These are phyloP conservation scores for Heritiera littoralis DNA, from an alignment of 345 rosid species.

Conservation along the genomic window DNA sequence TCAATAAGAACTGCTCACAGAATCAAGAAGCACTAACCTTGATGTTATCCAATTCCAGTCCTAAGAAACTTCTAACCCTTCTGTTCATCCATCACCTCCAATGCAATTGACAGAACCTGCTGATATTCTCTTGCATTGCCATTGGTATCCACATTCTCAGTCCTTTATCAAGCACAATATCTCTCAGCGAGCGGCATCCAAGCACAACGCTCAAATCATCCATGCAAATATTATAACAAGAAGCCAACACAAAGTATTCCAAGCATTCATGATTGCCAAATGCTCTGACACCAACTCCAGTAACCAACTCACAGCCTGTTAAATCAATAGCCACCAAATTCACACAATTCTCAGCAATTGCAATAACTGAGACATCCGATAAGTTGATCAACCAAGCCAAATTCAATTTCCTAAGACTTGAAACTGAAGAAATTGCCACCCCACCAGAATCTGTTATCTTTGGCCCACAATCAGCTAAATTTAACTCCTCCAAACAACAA, in stretches of 20 bases:
- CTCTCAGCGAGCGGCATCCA: constrained; percentile 33
- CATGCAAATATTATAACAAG: constrained; percentile 27
- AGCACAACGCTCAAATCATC: constrained; percentile 31
- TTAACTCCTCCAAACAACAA: constrained; percentile 48
- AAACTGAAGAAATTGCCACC: constrained; percentile 31
- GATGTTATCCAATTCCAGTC: neutral
- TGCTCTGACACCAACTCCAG: constrained; percentile 38
- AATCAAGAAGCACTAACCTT: neutral
- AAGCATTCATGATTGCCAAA: constrained; percentile 34
- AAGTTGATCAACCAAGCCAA: constrained; percentile 50
- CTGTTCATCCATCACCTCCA: constrained; percentile 37
- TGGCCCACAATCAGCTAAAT: constrained; percentile 48
- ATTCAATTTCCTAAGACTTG: constrained; percentile 36
- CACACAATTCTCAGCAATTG: constrained; percentile 36
- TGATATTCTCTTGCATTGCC: constrained; percentile 25
- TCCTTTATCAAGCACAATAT: constrained; percentile 37
- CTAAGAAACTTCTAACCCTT: neutral
- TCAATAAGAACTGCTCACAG: neutral
- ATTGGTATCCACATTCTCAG: constrained; percentile 38
- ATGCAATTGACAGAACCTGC: constrained; percentile 30
- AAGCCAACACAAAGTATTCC: constrained; percentile 38
- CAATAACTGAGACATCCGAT: constrained; percentile 36
- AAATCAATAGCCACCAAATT: constrained; percentile 39
- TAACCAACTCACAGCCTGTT: constrained; percentile 46
- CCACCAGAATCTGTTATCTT: constrained; percentile 46